phyloP scores from a whole-genome alignment of 495 filamentous ascomycete genomes.

The Rhizodiscina lignyota region DNA sequence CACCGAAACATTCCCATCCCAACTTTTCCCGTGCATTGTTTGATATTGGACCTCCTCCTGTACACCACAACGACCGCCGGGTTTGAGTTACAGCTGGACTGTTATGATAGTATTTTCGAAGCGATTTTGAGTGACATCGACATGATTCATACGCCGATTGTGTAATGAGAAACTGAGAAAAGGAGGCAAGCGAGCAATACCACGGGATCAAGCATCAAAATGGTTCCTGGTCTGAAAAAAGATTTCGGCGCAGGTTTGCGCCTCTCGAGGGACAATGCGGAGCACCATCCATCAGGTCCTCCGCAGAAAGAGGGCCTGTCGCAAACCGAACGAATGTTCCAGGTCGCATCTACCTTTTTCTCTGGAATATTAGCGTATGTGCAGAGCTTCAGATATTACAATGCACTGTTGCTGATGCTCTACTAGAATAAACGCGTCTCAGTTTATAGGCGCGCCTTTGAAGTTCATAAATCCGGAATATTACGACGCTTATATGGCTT shows the following conservation, averaged over 20 bases:
- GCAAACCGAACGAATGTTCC: slow-evolving; percentile 24
- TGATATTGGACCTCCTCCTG: too few species aligned
- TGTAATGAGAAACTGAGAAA: too few species aligned
- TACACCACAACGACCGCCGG: too few species aligned
- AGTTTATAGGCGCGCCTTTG: slow-evolving; percentile 23
- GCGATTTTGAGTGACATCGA: too few species aligned
- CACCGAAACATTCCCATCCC: too few species aligned
- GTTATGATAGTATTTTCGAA: too few species aligned
- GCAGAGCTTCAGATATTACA: not conserved
- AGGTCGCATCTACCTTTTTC: slow-evolving; percentile 22
- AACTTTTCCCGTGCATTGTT: too few species aligned
- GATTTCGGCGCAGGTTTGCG: slow-evolving; percentile 15
- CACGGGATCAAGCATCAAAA: slow-evolving; percentile 4
- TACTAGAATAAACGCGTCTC: slow-evolving; percentile 23
- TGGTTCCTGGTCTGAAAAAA: slow-evolving; percentile 6
- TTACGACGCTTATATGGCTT: slow-evolving; percentile 26
- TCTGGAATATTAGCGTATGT: slow-evolving; percentile 21
- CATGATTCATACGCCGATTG: too few species aligned
- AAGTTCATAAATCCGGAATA: slow-evolving; percentile 23
- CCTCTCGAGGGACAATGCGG: slow-evolving; percentile 16
- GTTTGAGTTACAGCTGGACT: too few species aligned
- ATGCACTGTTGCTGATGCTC: not conserved
- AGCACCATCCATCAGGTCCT: slow-evolving; percentile 20
- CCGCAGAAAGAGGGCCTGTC: slow-evolving; percentile 19
- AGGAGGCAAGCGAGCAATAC: not conserved